Evolutionary conservation across 2,329 filamentous ascomycete genomes (phyloP).

Genomic region (Pezicula neosporulosa): DNA sequence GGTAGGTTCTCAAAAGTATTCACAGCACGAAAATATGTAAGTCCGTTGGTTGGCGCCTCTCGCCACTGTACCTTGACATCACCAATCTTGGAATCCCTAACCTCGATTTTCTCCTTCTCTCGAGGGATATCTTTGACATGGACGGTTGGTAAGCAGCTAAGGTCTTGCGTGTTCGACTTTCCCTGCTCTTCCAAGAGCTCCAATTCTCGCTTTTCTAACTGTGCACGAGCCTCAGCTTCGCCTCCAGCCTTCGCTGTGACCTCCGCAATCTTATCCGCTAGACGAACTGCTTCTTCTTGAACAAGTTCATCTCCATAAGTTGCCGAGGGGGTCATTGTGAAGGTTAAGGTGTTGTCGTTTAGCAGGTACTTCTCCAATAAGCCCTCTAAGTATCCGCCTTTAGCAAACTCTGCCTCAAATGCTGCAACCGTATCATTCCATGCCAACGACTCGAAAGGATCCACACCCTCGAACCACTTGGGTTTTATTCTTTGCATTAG

Average conservation of each 20-base stretch:
- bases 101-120: conserved; percentile 56
- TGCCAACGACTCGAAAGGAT: conserved; percentile 85
- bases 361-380: conserved; percentile 87
- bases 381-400: conserved; percentile 77
- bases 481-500: conserved; percentile 86
- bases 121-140: conserved; percentile 87
- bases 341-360: conserved; percentile 81
- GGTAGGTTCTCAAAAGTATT: conserved; percentile 77
- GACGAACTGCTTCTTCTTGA: conserved; percentile 70
- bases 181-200: conserved; percentile 79
- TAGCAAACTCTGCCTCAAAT: conserved; percentile 74
- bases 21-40: conserved; percentile 93
- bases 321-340: conserved; percentile 87
- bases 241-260: conserved; percentile 66
- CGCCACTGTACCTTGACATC: conserved; percentile 79
- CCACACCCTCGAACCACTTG: conserved; percentile 92
- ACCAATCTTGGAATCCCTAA: conserved; percentile 63
- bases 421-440: conserved; percentile 86
- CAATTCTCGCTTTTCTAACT: conserved; percentile 74
- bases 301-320: conserved; percentile 72
- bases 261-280: conserved; percentile 71
- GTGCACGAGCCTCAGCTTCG: conserved; percentile 65
- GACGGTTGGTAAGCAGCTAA: conserved; percentile 85
- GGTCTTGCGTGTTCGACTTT: conserved; percentile 76
- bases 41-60: conserved; percentile 88